Base-by-base conservation (phyloP, 2,329 filamentous ascomycete species). In the Magnaporthiopsis poae region DNA sequence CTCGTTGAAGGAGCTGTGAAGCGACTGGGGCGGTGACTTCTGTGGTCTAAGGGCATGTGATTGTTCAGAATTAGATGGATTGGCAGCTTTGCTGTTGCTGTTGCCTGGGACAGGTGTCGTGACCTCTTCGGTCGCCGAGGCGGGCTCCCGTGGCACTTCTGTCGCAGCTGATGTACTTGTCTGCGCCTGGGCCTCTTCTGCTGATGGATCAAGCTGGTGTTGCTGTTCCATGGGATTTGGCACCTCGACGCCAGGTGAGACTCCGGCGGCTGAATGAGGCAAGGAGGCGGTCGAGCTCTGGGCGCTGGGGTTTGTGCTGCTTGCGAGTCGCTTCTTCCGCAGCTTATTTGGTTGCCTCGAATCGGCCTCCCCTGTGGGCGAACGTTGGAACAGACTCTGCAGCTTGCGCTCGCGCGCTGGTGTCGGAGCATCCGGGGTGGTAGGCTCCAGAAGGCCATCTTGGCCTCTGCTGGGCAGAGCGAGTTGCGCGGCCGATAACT, bases 231-330 rank as follows among this genome's bases (percentile, higher is more conserved):
- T 71, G 0, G 82, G 81, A 68, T 85, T 82, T 1, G 75, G 66
- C 4, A 73, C 68, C 69, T 86, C 84, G 29, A 74, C 68, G 46
- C 73, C 76, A 2, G 84, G 83, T 7, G 84, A 84, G 1, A 77
- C 75, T 12, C 77, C 74, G 61, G 78, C 75, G 15, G 80, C 81
- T 59, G 81, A 77, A 11, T 81, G 77, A 7, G 79, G 75, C 21
- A 96, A 80, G 9, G 93, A 97, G 21, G 90, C 86, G 8, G 86
- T 90, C 21, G 95, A 98, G 74, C 93, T 97, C 70, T 96, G 92
- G 0, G 94, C 93, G 74, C 94, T 97, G 27, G 88, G 89, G 71
- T 92, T 93, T 29, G 90, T 79, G 73, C 90, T 91, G 60, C 87
- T 88, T 0, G 90, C 88, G 66, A 90, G 80, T 69, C 88, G 84